phyloP scores from a whole-genome alignment of 352 stramenopile species.

The Pythium chondricola region DNA sequence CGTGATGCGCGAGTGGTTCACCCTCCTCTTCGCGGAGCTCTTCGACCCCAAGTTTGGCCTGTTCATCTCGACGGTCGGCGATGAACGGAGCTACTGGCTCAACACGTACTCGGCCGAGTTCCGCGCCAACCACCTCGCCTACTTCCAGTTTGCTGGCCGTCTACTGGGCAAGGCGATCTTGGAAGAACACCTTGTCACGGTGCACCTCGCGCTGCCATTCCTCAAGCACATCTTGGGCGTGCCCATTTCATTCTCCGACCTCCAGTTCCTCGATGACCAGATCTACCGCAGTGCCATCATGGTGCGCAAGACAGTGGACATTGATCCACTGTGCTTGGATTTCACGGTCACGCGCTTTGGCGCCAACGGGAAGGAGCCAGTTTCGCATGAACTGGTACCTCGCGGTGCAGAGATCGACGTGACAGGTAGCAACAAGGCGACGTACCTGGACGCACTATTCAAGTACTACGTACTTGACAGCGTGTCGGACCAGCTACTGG shows the following conservation, averaged over 20 bases:
- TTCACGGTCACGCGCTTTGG: slow-evolving; percentile 74
- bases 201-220: slow-evolving; percentile 76
- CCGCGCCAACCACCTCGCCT: slow-evolving; percentile 55
- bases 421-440: slow-evolving; percentile 92
- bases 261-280: slow-evolving; percentile 86
- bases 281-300: slow-evolving; percentile 70
- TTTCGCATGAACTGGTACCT: slow-evolving; percentile 87
- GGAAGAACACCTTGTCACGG: slow-evolving; percentile 74
- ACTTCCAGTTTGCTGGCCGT: slow-evolving; percentile 73
- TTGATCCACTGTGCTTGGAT: slow-evolving; percentile 70
- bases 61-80: slow-evolving; percentile 63
- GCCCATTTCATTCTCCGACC: slow-evolving; percentile 84
- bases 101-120: slow-evolving; percentile 64
- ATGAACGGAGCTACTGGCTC: slow-evolving; percentile 82
- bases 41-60: slow-evolving; percentile 78
- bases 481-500: slow-evolving; percentile 88
- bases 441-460: slow-evolving; percentile 92
- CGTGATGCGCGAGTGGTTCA: slow-evolving; percentile 89
- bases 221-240: slow-evolving; percentile 86
- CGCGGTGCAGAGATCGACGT: slow-evolving; percentile 89
- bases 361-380: slow-evolving; percentile 25
- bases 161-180: slow-evolving; percentile 86
- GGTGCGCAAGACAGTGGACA: slow-evolving; percentile 65
- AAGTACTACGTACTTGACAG: slow-evolving; percentile 95
- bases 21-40: slow-evolving; percentile 69